These are phyloP conservation scores for Venturia aucupariae DNA, from an alignment of 2,329 filamentous ascomycete genomes.

Conservation along the genomic window DNA sequence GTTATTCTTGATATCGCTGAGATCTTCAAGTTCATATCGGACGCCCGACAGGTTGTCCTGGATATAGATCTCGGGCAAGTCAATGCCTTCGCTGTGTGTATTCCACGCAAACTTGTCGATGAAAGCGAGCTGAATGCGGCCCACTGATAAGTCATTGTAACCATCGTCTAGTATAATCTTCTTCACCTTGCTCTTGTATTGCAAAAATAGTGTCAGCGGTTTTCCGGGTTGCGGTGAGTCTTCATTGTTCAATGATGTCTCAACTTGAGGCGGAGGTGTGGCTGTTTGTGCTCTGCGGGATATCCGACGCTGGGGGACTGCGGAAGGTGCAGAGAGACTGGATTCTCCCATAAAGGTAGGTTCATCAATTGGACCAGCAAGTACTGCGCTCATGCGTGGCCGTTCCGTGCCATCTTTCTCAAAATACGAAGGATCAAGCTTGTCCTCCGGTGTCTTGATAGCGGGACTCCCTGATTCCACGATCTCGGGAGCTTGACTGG, in stretches of 20 bases:
- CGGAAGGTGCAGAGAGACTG: constrained; percentile 4
- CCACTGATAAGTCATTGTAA: constrained; percentile 73
- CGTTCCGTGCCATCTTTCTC: constrained; percentile 22
- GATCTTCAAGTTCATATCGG: constrained; percentile 91
- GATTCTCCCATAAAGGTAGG: constrained; percentile 16
- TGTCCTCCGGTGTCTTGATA: constrained; percentile 57
- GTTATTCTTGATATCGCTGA: constrained; percentile 86
- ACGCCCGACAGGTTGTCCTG: constrained; percentile 93
- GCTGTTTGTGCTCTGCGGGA: constrained; percentile 28
- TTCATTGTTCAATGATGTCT: constrained; percentile 37
- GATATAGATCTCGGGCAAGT: constrained; percentile 94
- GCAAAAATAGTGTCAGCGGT: constrained; percentile 85
- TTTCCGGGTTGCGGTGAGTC: constrained; percentile 66
- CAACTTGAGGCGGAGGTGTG: constrained; percentile 31
- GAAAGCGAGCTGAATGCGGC: constrained; percentile 84
- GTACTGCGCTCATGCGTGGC: constrained; percentile 25
- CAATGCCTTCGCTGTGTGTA: constrained; percentile 83
- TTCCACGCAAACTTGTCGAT: constrained; percentile 99
- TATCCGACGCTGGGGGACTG: constrained; percentile 22
- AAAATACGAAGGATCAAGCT: constrained; percentile 35
- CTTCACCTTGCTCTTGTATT: constrained; percentile 96
- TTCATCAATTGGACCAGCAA: constrained; percentile 28
- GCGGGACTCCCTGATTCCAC: constrained; percentile 35
- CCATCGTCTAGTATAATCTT: constrained; percentile 87
- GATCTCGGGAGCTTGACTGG: constrained; percentile 18